These are phyloP conservation scores for Verticillium nonalfalfae DNA, from an alignment of 2,329 filamentous ascomycete genomes.

Conservation along the genomic window DNA sequence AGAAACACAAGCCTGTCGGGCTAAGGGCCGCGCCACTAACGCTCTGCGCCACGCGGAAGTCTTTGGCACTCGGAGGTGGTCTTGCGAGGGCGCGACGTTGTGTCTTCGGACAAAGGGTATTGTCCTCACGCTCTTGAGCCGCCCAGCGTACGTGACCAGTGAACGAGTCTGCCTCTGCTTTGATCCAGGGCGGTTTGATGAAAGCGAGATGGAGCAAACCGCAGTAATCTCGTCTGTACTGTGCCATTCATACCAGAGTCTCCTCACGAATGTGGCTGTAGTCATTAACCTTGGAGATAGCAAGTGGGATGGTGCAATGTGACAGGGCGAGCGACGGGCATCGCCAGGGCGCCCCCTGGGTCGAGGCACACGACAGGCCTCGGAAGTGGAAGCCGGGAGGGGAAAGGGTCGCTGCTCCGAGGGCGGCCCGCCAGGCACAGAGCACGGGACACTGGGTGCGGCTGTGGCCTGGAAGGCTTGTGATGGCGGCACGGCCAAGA, in stretches of 20 bases:
- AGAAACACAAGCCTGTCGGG: background rate
- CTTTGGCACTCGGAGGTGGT: background rate
- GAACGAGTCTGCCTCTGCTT: background rate
- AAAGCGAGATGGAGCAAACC: too few species aligned
- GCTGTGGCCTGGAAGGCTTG: background rate
- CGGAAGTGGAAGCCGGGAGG: background rate
- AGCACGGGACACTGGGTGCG: background rate
- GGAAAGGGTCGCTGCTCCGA: background rate
- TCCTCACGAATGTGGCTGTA: background rate
- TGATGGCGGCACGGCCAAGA: background rate
- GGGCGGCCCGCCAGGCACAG: constrained; percentile 1
- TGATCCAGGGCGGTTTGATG: background rate
- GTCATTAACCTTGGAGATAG: background rate
- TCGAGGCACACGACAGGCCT: background rate
- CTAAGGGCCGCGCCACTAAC: background rate
- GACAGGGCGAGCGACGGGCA: background rate
- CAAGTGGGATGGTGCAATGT: background rate
- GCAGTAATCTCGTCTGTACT: background rate
- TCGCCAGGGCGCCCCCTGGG: background rate
- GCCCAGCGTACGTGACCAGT: background rate
- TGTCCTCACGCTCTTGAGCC: background rate
- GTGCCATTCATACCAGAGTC: background rate
- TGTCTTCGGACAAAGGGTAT: background rate
- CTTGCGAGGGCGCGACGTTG: background rate
- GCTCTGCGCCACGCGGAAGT: background rate